Base-by-base conservation (phyloP, 495 filamentous ascomycete genomes). In the Rhizodiscina lignyota region DNA sequence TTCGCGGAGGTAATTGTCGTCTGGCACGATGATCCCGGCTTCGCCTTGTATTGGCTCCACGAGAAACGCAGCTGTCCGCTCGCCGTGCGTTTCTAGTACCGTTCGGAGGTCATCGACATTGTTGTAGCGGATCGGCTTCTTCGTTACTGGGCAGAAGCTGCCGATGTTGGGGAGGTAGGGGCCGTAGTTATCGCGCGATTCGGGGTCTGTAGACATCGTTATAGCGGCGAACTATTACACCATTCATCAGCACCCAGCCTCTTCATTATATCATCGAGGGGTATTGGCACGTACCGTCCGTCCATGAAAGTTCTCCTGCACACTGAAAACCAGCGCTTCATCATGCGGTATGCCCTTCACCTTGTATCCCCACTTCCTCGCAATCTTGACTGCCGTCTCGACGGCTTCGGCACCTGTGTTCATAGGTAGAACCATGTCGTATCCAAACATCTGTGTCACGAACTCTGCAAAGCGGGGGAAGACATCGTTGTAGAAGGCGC, bases 371-470 rank as follows among this genome's bases (percentile, higher is more conserved):
- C 89, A 99, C 59, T 99, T 99, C 36, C 89, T 70, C 40, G 91
- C 87, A 59, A 99, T 77, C 67, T 99, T 99, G 54, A 99, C 76
- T 18, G 74, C 85, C 1, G 91, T 96, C 69, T 99, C 89, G 30
- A 96, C 89, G n/a, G 89, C 89, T 62, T 99, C 89, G 20, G 86
- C 89, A 32, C 89, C 89, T 5, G 89, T 99, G 62, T 96, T 96
- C 89, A 99, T 96, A 32, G 89, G 89, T 59, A 99, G 60, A 18
- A 94, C 86, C 89, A 96, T 99, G 54, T 96, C 91, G 57, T 86
- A 99, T 30, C 83, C 87, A 51, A 94, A 94, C 51, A 70, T 74
- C 39, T 70, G 52, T 43, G 82, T 87, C 35, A 94, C 79, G 56
- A 85, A 91, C 58, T 94, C 73, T 28, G 89, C 86, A 64, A 94